A percentile compares a stretch with the other conserved stretches of the same genome.
Evolutionary conservation across 2,329 filamentous ascomycete genomes (phyloP).

Genomic region (Calonectria fujianensis): DNA sequence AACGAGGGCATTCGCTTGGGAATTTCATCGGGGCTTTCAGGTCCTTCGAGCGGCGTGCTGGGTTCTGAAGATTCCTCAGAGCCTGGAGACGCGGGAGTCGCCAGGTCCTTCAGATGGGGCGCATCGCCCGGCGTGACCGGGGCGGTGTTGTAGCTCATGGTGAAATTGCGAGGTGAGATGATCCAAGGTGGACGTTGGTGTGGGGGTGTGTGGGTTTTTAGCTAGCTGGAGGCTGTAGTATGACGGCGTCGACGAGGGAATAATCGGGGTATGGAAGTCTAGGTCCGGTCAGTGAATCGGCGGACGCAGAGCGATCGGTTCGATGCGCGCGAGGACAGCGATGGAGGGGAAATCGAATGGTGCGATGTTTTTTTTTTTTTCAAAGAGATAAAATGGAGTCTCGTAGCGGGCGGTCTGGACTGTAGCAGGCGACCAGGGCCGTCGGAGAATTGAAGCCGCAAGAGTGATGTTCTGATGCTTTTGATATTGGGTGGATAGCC

Average conservation of each 20-base stretch:
- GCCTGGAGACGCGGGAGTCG: constrained; percentile 65
- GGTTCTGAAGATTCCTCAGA: constrained; percentile 69
- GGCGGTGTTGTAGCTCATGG: constrained; percentile 60
- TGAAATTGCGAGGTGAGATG: constrained; percentile 27
- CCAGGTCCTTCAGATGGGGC: constrained; percentile 58
- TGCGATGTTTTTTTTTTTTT: constrained; percentile 55
- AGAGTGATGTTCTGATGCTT: constrained; percentile 32
- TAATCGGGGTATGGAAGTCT: constrained; percentile 46
- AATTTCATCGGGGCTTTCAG: constrained; percentile 59
- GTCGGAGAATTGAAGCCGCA: constrained; percentile 41
- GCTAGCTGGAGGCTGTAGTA: constrained; percentile 26
- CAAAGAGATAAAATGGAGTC: constrained; percentile 52
- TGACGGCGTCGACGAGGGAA: constrained; percentile 40
- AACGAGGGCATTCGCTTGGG: constrained; percentile 75
- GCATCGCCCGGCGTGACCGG: constrained; percentile 70
- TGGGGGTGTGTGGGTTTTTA: constrained; percentile 32
- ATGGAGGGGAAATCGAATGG: constrained; percentile 54
- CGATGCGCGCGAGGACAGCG: constrained; percentile 50
- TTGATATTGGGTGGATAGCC: constrained; percentile 33
- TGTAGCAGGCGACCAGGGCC: constrained; percentile 44
- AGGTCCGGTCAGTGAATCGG: constrained; percentile 50
- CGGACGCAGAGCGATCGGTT: constrained; percentile 52
- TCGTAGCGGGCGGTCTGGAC: constrained; percentile 53
- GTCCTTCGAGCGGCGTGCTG: constrained; percentile 67
- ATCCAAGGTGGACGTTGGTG: constrained; percentile 16